Evolutionary conservation across 345 rosid genomes (phyloP).

Genomic region (Crucihimalaya himalaica): DNA sequence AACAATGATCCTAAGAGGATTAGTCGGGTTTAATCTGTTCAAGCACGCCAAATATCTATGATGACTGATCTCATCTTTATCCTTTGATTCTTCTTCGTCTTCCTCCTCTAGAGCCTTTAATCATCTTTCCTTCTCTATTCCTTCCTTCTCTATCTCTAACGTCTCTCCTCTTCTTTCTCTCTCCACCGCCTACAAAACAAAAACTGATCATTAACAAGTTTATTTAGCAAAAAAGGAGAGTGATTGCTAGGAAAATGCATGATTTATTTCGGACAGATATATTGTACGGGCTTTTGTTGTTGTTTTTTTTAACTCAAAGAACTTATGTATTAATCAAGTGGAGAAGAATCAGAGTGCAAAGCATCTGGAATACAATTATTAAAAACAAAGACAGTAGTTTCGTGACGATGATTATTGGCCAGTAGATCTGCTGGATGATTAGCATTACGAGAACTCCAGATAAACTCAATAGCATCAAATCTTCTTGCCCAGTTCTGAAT

Average conservation of each 20-base stretch:
- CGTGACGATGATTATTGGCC: no score
- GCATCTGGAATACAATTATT: no score
- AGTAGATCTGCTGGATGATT: no score
- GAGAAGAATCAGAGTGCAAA: no score
- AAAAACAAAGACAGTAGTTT: no score
- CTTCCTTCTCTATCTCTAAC: conserved; percentile 11
- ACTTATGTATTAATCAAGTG: no score
- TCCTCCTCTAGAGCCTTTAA: conserved; percentile 55
- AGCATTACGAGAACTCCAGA: no score
- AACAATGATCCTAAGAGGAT: conserved; percentile 70
- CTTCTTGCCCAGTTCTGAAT: no score
- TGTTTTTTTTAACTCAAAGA: no score
- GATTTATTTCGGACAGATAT: background rate
- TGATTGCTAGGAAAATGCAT: background rate
- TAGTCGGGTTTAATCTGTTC: conserved; percentile 73
- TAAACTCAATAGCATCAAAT: no score
- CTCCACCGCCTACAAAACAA: conserved; percentile 43
- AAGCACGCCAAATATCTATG: conserved; percentile 51
- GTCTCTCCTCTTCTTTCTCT: conserved; percentile 46
- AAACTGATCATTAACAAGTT: background rate
- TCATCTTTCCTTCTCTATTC: conserved; percentile 32
- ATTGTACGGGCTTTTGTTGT: no score
- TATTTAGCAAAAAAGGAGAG: background rate
- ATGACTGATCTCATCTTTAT: conserved; percentile 35
- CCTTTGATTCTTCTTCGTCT: conserved; percentile 49